Conservation (phyloP, 768 basidiomycete species). For the Termitomyces sp. region DNA sequence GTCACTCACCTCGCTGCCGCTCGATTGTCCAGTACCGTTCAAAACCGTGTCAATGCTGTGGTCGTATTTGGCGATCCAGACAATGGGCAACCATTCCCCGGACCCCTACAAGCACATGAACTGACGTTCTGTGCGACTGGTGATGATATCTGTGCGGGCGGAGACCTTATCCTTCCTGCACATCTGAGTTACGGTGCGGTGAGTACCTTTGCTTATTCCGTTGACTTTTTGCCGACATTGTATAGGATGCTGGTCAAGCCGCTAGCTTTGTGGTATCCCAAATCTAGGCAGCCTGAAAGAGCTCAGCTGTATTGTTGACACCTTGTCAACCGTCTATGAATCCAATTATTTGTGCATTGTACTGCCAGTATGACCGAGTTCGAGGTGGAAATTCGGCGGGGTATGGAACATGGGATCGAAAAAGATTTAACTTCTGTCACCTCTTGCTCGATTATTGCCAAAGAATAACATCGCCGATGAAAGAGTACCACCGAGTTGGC, state of each 20-base stretch:
- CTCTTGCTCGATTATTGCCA: too few relatives aligned
- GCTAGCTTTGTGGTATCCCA: conserved; percentile 6
- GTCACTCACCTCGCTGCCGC: conserved; percentile 35
- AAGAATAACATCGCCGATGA: too few relatives aligned
- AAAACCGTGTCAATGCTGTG: conserved; percentile 18
- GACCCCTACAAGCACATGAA: conserved; percentile 9
- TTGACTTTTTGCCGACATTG: neutral
- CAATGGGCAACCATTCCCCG: conserved; percentile 18
- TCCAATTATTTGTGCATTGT: too few relatives aligned
- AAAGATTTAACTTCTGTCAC: too few relatives aligned
- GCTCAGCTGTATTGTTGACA: neutral
- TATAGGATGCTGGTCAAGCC: conserved; percentile 2
- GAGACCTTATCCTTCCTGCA: conserved; percentile 13
- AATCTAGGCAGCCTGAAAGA: neutral
- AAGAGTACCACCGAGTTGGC: too few relatives aligned
- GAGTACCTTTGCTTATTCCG: neutral
- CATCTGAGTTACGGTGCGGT: conserved; percentile 21
- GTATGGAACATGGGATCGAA: too few relatives aligned
- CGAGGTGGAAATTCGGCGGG: too few relatives aligned
- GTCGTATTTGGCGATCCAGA: conserved; percentile 24
- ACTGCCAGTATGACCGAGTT: too few relatives aligned
- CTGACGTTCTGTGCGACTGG: conserved; percentile 20
- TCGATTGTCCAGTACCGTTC: conserved; percentile 24
- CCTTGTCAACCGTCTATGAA: too few relatives aligned
- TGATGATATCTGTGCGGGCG: conserved; percentile 19